phyloP scores from a whole-genome alignment of 331 rosid genomes.

The Dryas integrifolia region DNA sequence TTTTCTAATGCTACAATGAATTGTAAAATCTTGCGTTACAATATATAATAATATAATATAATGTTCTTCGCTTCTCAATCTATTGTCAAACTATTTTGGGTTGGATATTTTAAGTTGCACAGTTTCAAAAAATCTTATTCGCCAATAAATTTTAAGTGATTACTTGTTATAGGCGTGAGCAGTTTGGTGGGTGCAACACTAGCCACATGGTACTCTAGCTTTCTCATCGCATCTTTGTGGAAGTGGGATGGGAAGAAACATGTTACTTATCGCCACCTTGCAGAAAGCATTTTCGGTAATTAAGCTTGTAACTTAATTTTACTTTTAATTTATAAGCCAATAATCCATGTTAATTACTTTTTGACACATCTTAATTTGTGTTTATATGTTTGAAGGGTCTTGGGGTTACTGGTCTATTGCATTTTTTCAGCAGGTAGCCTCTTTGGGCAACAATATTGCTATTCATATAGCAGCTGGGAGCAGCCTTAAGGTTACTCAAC shows the following conservation, averaged over 20 bases:
- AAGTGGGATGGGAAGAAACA: slow-evolving; percentile 76
- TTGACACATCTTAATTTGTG: slow-evolving; percentile 9
- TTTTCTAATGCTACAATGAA: not conserved
- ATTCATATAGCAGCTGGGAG: slow-evolving; percentile 82
- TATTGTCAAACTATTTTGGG: too few species aligned
- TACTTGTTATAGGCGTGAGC: slow-evolving; percentile 49
- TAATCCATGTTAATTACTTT: not conserved
- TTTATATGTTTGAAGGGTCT: slow-evolving; percentile 46
- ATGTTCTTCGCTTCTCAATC: too few species aligned
- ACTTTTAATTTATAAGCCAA: not conserved
- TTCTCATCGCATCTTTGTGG: slow-evolving; percentile 74
- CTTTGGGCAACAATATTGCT: slow-evolving; percentile 77
- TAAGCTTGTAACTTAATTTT: not conserved
- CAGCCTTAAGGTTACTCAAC: slow-evolving; percentile 62
- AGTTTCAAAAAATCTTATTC: too few species aligned
- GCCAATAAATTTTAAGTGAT: not conserved
- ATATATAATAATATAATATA: too few species aligned
- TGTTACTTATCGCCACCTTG: slow-evolving; percentile 62
- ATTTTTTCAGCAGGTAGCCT: slow-evolving; percentile 73
- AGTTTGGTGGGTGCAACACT: slow-evolving; percentile 63
- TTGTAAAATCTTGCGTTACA: not conserved
- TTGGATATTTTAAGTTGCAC: too few species aligned
- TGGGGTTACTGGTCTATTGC: slow-evolving; percentile 82
- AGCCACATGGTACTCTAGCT: slow-evolving; percentile 75
- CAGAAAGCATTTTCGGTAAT: slow-evolving; percentile 58